Percentiles rank a stretch among this genome's conserved stretches.
Evolutionary conservation across 2,329 filamentous ascomycete genomes (phyloP).

Genomic region (Herpotrichia juniperi): DNA sequence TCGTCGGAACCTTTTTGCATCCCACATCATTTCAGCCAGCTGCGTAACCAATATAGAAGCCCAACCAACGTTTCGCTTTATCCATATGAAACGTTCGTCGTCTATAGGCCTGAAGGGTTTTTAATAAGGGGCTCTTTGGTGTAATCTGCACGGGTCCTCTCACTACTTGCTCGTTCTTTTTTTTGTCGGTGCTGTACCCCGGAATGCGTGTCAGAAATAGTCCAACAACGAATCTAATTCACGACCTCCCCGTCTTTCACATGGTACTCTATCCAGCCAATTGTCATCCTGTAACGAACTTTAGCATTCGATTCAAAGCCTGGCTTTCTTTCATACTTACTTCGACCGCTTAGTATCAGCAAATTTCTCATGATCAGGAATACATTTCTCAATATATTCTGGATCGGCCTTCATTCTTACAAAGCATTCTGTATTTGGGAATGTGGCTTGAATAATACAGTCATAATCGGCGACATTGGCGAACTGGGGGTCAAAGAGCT

Average conservation of each 20-base stretch:
- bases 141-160: too few species aligned
- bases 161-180: too few species aligned
- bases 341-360: slow-evolving; percentile 27
- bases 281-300: slow-evolving; percentile 14
- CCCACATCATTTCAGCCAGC: too few species aligned
- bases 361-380: slow-evolving; percentile 42
- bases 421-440: slow-evolving; percentile 36
- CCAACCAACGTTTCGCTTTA: too few species aligned
- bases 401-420: slow-evolving; percentile 37
- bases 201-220: too few species aligned
- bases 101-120: too few species aligned
- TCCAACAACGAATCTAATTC: too few species aligned
- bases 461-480: slow-evolving; percentile 37
- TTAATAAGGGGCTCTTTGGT: too few species aligned
- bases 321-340: slow-evolving; percentile 4
- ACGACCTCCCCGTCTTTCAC: slow-evolving; percentile 20
- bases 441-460: slow-evolving; percentile 39
- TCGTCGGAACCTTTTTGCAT: too few species aligned
- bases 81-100: too few species aligned
- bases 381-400: slow-evolving; percentile 29
- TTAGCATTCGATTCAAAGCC: background rate
- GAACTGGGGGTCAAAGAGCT: slow-evolving; percentile 29
- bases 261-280: slow-evolving; percentile 26
- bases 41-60: too few species aligned
- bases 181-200: too few species aligned